phyloP scores from a whole-genome alignment of 352 stramenopile genomes.

The Phytophthora litchii region DNA sequence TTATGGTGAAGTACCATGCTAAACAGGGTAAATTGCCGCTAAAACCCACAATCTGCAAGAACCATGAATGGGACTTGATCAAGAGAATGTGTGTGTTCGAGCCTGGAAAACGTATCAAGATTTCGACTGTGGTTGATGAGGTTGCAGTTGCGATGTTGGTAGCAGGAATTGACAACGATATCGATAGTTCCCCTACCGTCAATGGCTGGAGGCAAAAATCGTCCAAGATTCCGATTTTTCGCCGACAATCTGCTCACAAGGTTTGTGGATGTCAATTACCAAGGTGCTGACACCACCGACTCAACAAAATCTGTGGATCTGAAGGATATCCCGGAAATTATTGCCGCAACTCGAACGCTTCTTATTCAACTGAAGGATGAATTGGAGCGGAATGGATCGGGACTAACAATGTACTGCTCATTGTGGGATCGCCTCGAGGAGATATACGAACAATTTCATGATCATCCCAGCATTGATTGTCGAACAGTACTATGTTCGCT shows the following conservation, averaged over 20 bases:
- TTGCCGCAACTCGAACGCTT: neutral
- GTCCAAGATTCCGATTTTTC: too few species aligned
- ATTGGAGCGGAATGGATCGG: neutral
- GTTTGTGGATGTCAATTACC: neutral
- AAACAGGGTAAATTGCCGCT: neutral
- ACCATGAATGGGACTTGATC: constrained; percentile 6
- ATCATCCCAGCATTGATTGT: neutral
- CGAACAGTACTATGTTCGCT: neutral
- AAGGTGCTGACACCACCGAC: neutral
- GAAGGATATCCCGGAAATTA: neutral
- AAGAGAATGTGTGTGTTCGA: constrained; percentile 7
- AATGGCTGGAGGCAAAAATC: too few species aligned
- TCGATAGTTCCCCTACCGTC: too few species aligned
- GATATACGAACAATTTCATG: neutral
- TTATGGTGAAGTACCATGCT: neutral
- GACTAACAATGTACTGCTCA: neutral
- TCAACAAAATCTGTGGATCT: neutral
- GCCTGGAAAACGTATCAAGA: constrained; percentile 6
- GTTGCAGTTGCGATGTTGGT: too few species aligned
- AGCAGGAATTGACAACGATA: too few species aligned
- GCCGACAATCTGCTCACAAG: too few species aligned
- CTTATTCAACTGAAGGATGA: neutral
- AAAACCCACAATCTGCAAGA: neutral
- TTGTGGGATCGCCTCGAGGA: constrained; percentile 6
- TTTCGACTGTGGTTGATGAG: constrained; percentile 17